Base-by-base conservation (phyloP, 768 basidiomycete species). In the Phanerodontia chrysosporium region DNA sequence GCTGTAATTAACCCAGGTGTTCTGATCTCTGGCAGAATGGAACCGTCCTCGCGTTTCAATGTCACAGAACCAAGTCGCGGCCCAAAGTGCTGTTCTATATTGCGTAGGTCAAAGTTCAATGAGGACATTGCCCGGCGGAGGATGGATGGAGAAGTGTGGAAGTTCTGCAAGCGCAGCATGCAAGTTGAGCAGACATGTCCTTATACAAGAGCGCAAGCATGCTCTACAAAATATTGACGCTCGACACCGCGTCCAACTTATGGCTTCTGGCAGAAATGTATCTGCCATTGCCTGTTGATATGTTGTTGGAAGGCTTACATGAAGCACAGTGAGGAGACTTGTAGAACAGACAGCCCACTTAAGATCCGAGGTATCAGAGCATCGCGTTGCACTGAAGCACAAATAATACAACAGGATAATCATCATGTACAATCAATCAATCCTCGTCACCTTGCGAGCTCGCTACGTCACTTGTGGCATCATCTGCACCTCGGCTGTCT, bases 1-100 rank as follows among this genome's bases (percentile, higher is more conserved):
- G 78, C 70, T 0, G 84, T 77, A 25, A 90, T 67, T 46, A 89
- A 59, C 2, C 78, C 80, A 0, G 91, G 91, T 0, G 90, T 92
- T 30, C 72, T 65, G 21, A 89, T 75, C 13, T 75, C 67, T 45
- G 82, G 51, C 0, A 51, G 5, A 18, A 35, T 24, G 2, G 24
- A 14, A 12, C 49, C 61, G 18, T 61, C 66, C n/a, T 58, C 22
- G n/a, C 68, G 66, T 24, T 59, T 52, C n/a, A 69, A 42, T 9
- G 39, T 55, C 25, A 70, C 32, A 2, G 27, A 57, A 1, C 69
- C 69, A 3, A 63, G 56, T 22, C 70, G 63, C 25, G 68, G 67
- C 8, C 65, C 62, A 60, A 66, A 65, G 16, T n/a, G 6, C 27
- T 27, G 18, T 1, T 9, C 51, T 28, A 45, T 30, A 3, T 21